A percentile compares a stretch with the other conserved stretches of the same genome.
These are phyloP conservation scores for Pseudonitzschia multiseries DNA, from an alignment of 108 stramenopile genomes.

Conservation along the genomic window DNA sequence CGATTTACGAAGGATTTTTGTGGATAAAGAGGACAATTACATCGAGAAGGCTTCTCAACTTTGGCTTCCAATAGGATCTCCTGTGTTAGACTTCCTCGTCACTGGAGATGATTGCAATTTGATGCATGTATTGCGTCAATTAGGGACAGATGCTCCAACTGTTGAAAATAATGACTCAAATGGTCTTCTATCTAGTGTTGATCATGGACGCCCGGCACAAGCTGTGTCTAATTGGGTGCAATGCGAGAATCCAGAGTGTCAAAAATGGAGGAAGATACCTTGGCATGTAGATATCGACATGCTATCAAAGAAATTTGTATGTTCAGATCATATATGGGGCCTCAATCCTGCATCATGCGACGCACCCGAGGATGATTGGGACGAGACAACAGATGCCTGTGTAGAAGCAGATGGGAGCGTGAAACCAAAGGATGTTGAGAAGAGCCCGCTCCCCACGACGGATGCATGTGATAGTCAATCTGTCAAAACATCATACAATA, in stretches of 20 bases:
- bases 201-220: slow-evolving; percentile 84
- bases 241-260: slow-evolving; percentile 85
- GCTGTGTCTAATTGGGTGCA: slow-evolving; percentile 91
- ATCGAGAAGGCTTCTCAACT: slow-evolving; percentile 31
- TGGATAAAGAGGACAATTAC: slow-evolving; percentile 26
- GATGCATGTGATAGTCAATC: neutral
- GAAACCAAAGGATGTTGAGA: slow-evolving; percentile 3
- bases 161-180: slow-evolving; percentile 17
- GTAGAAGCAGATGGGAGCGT: slow-evolving; percentile 35
- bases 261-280: slow-evolving; percentile 89
- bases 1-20: slow-evolving; percentile 59
- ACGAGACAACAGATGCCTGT: slow-evolving; percentile 43
- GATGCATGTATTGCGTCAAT: slow-evolving; percentile 40
- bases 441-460: neutral
- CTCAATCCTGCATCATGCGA: slow-evolving; percentile 59
- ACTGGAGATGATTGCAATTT: slow-evolving; percentile 79
- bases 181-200: slow-evolving; percentile 69
- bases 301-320: slow-evolving; percentile 83
- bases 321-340: slow-evolving; percentile 87
- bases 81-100: slow-evolving; percentile 82
- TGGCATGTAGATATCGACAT: slow-evolving; percentile 84
- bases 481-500: neutral
- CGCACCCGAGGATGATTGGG: slow-evolving; percentile 84
- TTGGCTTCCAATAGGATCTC: slow-evolving; percentile 75
- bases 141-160: slow-evolving; percentile 32